Evolutionary conservation across 2,329 filamentous ascomycete genomes (phyloP).

Genomic region (Exophiala calicioides): DNA sequence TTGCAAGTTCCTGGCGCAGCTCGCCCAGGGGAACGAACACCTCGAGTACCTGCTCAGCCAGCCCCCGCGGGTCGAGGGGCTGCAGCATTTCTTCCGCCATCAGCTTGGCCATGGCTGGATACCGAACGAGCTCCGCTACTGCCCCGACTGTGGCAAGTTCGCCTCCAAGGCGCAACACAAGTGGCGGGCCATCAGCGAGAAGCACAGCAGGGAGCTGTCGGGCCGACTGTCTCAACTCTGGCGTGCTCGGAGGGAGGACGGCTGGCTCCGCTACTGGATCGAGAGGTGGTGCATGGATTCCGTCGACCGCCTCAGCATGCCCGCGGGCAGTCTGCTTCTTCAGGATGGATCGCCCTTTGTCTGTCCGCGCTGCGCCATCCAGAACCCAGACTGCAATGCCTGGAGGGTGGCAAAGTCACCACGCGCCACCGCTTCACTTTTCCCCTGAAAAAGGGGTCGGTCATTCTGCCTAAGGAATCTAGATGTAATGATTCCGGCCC

Average conservation of each 20-base stretch:
- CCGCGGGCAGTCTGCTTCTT: neutral
- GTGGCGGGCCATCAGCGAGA: constrained; percentile 7
- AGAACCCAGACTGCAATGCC: constrained; percentile 5
- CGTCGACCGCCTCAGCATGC: neutral
- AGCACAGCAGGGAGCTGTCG: constrained; percentile 5
- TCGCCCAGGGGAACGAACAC: constrained; percentile 6
- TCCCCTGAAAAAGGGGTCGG: too few species aligned
- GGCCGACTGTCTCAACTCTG: constrained; percentile 3
- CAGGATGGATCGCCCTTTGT: neutral
- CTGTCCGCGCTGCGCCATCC: constrained; percentile 6
- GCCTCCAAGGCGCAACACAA: neutral
- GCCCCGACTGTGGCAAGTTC: constrained; percentile 8
- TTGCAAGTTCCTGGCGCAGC: neutral
- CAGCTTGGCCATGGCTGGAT: constrained; percentile 10
- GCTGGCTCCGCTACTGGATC: constrained; percentile 12
- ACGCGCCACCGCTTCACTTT: too few species aligned
- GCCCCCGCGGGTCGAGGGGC: neutral
- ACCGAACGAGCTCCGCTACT: constrained; percentile 3
- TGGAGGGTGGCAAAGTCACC: constrained; percentile 4
- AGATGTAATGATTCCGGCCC: too few species aligned
- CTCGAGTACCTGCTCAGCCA: constrained; percentile 7
- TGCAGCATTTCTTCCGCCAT: constrained; percentile 8
- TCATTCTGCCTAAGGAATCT: too few species aligned
- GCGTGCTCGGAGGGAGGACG: constrained; percentile 6
- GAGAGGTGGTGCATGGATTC: constrained; percentile 3